Evolutionary conservation across 148 eudicot genomes (phyloP).

Genomic region (Dianthus caryophyllus): DNA sequence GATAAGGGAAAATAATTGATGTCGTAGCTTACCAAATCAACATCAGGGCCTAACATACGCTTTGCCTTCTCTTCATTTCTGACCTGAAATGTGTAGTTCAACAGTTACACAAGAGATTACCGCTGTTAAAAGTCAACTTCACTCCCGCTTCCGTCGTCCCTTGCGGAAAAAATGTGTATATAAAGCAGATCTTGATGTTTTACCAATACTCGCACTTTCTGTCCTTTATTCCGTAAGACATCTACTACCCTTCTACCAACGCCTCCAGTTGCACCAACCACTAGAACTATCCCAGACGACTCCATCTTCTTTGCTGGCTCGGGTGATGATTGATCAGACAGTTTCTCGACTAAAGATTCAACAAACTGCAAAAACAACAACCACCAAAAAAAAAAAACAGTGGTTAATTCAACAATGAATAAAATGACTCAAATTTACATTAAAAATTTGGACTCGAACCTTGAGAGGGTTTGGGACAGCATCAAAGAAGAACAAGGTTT

Average conservation of each 20-base stretch:
- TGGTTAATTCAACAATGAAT: slow-evolving; percentile 9
- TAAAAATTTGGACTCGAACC: slow-evolving; percentile 37
- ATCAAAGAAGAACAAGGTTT: slow-evolving; percentile 84
- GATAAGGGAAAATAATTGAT: background rate
- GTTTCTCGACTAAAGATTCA: slow-evolving; percentile 61
- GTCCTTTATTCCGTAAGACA: slow-evolving; percentile 62
- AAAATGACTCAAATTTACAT: background rate
- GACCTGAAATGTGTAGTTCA: slow-evolving; percentile 43
- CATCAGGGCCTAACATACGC: slow-evolving; percentile 77
- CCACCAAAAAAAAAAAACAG: slow-evolving; percentile 3
- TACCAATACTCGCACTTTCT: slow-evolving; percentile 82
- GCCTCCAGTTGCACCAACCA: slow-evolving; percentile 97
- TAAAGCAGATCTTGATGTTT: background rate
- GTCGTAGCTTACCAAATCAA: slow-evolving; percentile 61
- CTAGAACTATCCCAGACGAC: slow-evolving; percentile 67
- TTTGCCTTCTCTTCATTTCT: slow-evolving; percentile 96
- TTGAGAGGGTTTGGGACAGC: slow-evolving; percentile 86
- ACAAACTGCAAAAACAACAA: slow-evolving; percentile 52
- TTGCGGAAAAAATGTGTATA: slow-evolving; percentile 1
- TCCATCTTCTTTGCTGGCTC: slow-evolving; percentile 65
- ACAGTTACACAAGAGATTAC: background rate
- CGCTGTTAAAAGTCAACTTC: background rate
- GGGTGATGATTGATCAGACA: slow-evolving; percentile 58
- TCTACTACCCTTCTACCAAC: slow-evolving; percentile 97
- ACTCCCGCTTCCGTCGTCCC: background rate